These are phyloP conservation scores for Acidiella bohemica DNA, from an alignment of 495 filamentous ascomycete genomes.

Conservation along the genomic window DNA sequence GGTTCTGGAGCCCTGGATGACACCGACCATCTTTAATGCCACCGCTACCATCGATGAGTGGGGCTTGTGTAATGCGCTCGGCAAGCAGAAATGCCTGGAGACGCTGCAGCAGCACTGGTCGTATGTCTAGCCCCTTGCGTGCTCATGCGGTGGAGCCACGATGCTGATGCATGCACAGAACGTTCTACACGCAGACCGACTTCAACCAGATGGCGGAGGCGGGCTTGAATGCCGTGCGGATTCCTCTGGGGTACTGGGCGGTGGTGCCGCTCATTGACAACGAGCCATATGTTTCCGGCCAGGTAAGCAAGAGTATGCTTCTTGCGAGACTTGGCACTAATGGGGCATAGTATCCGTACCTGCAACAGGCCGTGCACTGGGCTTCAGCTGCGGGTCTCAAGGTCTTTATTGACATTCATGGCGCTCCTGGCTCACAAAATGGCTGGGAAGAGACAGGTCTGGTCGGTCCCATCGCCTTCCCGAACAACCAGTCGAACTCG, in stretches of 20 bases:
- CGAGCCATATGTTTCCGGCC: constrained; percentile 13
- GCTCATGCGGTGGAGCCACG: not conserved
- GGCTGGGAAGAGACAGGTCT: constrained; percentile 11
- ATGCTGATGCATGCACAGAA: constrained; percentile 1
- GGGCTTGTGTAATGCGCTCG: constrained; percentile 8
- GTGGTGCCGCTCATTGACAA: constrained; percentile 9
- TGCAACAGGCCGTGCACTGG: constrained; percentile 36
- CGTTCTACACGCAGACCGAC: constrained; percentile 9
- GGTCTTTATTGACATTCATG: constrained; percentile 37
- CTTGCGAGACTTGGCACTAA: no score
- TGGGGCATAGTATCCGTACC: constrained; percentile 26
- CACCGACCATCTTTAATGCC: constrained; percentile 1
- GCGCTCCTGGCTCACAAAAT: constrained; percentile 29
- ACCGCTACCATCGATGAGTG: constrained; percentile 6
- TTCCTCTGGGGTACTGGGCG: constrained; percentile 13
- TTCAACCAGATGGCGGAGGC: constrained; percentile 1
- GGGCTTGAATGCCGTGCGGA: constrained; percentile 5
- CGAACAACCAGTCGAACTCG: constrained; percentile 5
- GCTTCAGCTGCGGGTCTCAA: constrained; percentile 30
- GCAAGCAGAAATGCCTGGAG: not conserved
- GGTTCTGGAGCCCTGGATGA: constrained; percentile 13
- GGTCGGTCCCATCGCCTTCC: constrained; percentile 4
- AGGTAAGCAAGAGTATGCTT: no score
- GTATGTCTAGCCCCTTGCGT: not conserved
- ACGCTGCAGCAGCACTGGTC: constrained; percentile 11